Evolutionary conservation across 2,329 filamentous ascomycete species (phyloP).

Genomic region (Arthrobotrys sphaeroides): DNA sequence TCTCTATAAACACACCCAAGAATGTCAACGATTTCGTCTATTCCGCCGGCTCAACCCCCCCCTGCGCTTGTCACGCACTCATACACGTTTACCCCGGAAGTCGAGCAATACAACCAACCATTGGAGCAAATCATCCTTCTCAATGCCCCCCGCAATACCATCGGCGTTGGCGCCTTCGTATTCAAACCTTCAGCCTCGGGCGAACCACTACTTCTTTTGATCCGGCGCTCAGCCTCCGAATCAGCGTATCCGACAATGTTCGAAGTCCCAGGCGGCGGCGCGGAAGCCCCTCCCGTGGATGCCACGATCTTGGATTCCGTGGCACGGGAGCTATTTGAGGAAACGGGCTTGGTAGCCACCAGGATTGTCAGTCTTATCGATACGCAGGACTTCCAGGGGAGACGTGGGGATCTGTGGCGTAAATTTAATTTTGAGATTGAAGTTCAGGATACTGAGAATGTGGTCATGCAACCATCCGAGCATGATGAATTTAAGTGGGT

Average conservation of each 20-base stretch:
- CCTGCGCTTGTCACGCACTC: constrained; percentile 25
- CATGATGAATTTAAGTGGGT: constrained; percentile 55
- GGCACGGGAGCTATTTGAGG: constrained; percentile 66
- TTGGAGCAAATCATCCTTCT: constrained; percentile 24
- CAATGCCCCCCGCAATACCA: constrained; percentile 26
- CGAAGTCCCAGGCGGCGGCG: constrained; percentile 67
- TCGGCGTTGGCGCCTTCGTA: constrained; percentile 36
- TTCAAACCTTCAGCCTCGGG: constrained; percentile 12
- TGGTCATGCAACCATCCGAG: constrained; percentile 53
- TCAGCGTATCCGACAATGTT: constrained; percentile 61
- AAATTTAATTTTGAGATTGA: constrained; percentile 57
- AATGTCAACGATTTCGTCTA: neutral
- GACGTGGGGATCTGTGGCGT: constrained; percentile 47
- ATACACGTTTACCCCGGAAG: constrained; percentile 15
- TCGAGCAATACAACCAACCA: constrained; percentile 24
- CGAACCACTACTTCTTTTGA: constrained; percentile 60
- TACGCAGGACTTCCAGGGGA: constrained; percentile 53
- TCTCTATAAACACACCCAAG: too few species aligned
- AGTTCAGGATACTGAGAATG: constrained; percentile 46
- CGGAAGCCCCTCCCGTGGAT: constrained; percentile 62
- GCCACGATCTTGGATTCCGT: constrained; percentile 65
- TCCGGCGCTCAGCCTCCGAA: constrained; percentile 63
- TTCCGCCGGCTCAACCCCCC: constrained; percentile 19
- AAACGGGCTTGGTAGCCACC: constrained; percentile 65
- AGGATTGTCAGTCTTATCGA: constrained; percentile 62